These are phyloP conservation scores for Malus hybrid DNA, from an alignment of 331 rosid species.

Conservation along the genomic window DNA sequence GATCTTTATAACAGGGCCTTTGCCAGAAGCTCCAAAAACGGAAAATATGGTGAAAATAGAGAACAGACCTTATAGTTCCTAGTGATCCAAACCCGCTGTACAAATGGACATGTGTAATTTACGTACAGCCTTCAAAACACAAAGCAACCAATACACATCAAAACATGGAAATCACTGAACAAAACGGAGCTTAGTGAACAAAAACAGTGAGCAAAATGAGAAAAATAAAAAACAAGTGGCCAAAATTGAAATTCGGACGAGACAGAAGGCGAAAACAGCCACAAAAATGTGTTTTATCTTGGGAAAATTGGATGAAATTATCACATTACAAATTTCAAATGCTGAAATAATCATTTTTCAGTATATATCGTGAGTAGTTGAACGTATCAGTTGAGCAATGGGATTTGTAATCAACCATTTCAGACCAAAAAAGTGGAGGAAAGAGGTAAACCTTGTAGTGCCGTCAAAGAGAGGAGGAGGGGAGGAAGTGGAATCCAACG, in stretches of 20 bases:
- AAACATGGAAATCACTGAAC: not conserved
- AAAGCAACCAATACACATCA: not conserved
- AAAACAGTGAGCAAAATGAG: too few relatives aligned
- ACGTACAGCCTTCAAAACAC: constrained; percentile 16
- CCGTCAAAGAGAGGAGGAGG: constrained; percentile 83
- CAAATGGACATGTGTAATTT: constrained; percentile 14
- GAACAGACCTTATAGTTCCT: constrained; percentile 8
- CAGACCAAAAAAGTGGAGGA: not conserved
- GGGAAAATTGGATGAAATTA: not conserved
- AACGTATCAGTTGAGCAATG: too few relatives aligned
- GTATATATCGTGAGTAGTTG: not conserved
- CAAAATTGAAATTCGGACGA: not conserved
- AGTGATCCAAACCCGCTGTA: constrained; percentile 16
- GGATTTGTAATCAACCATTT: too few relatives aligned
- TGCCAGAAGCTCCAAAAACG: not conserved
- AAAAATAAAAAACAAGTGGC: not conserved
- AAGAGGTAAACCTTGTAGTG: constrained; percentile 56
- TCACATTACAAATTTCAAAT: not conserved
- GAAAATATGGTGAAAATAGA: not conserved
- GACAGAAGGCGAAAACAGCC: not conserved
- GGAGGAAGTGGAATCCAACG: constrained; percentile 44
- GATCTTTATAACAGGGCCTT: too few relatives aligned
- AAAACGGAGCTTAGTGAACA: too few relatives aligned
- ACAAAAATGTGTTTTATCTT: too few relatives aligned
- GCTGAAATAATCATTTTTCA: not conserved